A percentile compares a stretch with the other conserved stretches of the same genome.
phyloP scores from a whole-genome alignment of 371 early-diverging fungal species.

The Mortierella sp. region DNA sequence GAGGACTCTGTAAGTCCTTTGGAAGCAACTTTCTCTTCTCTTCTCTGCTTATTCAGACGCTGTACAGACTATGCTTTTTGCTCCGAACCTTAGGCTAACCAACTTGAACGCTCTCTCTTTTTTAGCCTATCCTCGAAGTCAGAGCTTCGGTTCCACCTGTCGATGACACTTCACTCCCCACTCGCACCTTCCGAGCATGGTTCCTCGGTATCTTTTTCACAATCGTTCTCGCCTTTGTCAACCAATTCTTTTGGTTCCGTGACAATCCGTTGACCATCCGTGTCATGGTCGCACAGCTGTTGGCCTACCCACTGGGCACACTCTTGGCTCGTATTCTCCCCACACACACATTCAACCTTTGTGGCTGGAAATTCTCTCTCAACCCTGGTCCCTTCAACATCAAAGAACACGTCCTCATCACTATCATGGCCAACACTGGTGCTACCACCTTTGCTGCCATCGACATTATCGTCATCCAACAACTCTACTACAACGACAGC shows the following conservation, averaged over 20 bases:
- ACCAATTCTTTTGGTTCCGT: conserved; percentile 83
- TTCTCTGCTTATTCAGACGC: not conserved
- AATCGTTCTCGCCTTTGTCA: conserved; percentile 69
- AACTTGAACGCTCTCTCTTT: not conserved
- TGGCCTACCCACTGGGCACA: conserved; percentile 74
- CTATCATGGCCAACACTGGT: conserved; percentile 66
- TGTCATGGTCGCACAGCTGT: conserved; percentile 73
- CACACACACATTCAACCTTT: conserved; percentile 72
- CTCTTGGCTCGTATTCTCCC: conserved; percentile 69
- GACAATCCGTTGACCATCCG: conserved; percentile 70
- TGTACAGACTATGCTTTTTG: not conserved
- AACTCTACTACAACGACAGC: conserved; percentile 69
- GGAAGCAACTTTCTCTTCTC: not conserved
- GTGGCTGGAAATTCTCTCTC: conserved; percentile 54
- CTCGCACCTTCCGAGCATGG: conserved; percentile 82
- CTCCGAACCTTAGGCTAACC: not conserved
- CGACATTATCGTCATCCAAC: conserved; percentile 79
- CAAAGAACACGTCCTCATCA: conserved; percentile 83
- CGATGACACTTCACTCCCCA: conserved; percentile 75
- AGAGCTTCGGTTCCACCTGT: conserved; percentile 52
- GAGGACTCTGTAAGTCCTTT: conserved; percentile 42
- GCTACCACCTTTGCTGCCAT: conserved; percentile 78
- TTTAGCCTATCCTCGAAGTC: conserved; percentile 49
- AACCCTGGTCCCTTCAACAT: conserved; percentile 84
- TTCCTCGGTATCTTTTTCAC: conserved; percentile 76